Conservation (phyloP, 345 rosid species). For the Bruguiera gymnorhiza region DNA sequence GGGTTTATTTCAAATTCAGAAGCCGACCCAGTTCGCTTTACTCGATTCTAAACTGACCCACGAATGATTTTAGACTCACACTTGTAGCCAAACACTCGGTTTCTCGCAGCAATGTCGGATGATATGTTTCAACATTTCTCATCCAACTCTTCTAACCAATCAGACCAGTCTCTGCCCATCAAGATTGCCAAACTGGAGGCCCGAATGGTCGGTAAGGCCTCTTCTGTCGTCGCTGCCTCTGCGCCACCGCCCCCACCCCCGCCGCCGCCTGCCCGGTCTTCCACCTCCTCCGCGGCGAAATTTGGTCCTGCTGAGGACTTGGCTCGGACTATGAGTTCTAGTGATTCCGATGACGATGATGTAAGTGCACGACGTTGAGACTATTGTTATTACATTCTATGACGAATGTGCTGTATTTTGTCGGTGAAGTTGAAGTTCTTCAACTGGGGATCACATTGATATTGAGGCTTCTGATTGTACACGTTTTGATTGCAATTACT, state of each 20-base stretch:
- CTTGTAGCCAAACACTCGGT: neutral
- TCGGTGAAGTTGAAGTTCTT: neutral
- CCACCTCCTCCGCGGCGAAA: conserved; percentile 49
- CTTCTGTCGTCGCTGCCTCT: conserved; percentile 29
- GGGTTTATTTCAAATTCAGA: conserved; percentile 12
- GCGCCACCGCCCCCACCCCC: conserved; percentile 14
- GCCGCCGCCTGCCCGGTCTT: conserved; percentile 41
- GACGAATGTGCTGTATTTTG: neutral
- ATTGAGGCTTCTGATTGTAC: neutral
- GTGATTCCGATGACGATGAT: conserved; percentile 81
- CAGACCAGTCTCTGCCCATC: conserved; percentile 87
- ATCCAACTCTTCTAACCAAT: conserved; percentile 93
- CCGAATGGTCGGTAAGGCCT: conserved; percentile 82
- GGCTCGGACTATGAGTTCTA: conserved; percentile 50
- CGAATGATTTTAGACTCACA: conserved; percentile 4
- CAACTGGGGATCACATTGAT: neutral
- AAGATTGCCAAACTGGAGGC: conserved; percentile 99
- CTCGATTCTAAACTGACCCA: neutral
- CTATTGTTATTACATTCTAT: neutral
- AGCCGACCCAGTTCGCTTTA: neutral
- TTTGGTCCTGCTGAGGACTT: conserved; percentile 43
- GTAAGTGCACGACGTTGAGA: conserved; percentile 1
- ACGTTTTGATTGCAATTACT: neutral
- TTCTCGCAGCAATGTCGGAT: conserved; percentile 54
- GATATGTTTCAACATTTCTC: conserved; percentile 87